Base-by-base conservation (phyloP, 2,329 filamentous ascomycete genomes). In the Polytolypa hystricis region DNA sequence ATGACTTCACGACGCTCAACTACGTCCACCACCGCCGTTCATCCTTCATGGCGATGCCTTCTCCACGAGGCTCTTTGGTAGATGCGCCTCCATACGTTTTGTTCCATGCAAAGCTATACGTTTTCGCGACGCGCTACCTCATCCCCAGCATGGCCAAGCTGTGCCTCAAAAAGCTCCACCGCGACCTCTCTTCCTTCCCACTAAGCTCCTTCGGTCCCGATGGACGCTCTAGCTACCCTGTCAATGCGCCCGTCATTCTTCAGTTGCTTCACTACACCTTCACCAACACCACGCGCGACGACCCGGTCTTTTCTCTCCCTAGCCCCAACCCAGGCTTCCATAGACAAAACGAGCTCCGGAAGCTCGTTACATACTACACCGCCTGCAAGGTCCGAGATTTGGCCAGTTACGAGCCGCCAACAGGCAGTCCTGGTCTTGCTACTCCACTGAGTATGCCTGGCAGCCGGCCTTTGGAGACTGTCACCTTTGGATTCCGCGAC, bases 91-190 rank as follows among this genome's bases (percentile, higher is more conserved):
- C 59, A 3, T 62, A 63, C 38, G 51, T 62, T 18, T 50, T 60
- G 26, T 62, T 62, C 46, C 60, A 64, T 28, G 60, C 60, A n/a
- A 62, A 64, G 46, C 41, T 64, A 30, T 62, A 64, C 41, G 55
- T 61, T 39, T 62, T 63, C 37, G 58, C 60, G n/a, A 58, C 57
- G 2, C 56, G 56, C 33, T 64, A 60, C 45, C 46, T 62, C 29
- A 59, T 63, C 38, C 55, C 57, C 3, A 54, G 53, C 10, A 53
- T 64, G 17, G 58, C 58, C 2, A 56, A 62, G 37, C 49, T 62
- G 20, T 58, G 57, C 42, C 53, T 63, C 4, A 53, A 54, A 33
- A 62, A 62, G 43, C 46, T 64, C 3, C 60, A 64, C 33, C 42
- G 44, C 3, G 57, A 61, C 33, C 53, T 64, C 2, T 30, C 60